Evolutionary conservation across 2,329 filamentous ascomycete species (phyloP).

Genomic region (Gnomoniopsis sp.): DNA sequence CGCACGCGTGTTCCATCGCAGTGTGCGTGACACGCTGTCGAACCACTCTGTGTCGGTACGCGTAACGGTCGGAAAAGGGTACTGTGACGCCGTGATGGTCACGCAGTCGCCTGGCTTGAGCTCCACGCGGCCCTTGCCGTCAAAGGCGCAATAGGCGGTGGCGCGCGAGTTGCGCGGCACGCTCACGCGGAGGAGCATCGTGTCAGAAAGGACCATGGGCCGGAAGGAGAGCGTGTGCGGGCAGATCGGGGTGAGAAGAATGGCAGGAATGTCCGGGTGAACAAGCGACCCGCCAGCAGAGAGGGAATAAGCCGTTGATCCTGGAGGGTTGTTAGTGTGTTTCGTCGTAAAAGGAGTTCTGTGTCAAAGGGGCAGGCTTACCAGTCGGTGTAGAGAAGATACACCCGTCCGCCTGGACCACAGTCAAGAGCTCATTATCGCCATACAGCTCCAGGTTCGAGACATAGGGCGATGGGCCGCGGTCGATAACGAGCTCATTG

Average conservation of each 20-base stretch:
- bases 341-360: not conserved
- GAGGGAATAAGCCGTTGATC: constrained; percentile 90
- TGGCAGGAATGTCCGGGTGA: constrained; percentile 94
- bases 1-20: constrained; percentile 92
- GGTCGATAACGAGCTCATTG: constrained; percentile 97
- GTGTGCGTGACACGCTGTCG: constrained; percentile 84
- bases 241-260: constrained; percentile 94
- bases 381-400: constrained; percentile 97
- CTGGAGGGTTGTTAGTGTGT: constrained; percentile 26
- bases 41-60: constrained; percentile 93
- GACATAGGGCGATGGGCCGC: constrained; percentile 93
- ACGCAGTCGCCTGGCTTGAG: constrained; percentile 91
- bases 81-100: constrained; percentile 92
- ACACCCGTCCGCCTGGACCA: constrained; percentile 94
- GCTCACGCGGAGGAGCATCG: constrained; percentile 83
- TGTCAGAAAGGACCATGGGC: constrained; percentile 96
- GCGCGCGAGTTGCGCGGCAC: constrained; percentile 82
- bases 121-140: constrained; percentile 94
- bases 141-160: constrained; percentile 94
- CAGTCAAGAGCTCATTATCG: constrained; percentile 89
- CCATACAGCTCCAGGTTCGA: constrained; percentile 96
- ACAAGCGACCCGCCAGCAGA: constrained; percentile 94
- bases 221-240: constrained; percentile 96
- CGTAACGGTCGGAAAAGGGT: constrained; percentile 95
- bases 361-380: constrained; percentile 18